Evolutionary conservation across 495 filamentous ascomycete genomes (phyloP), one percentile per base, ranked within the genome.

Genomic region (Daldinia vernicosa): DNA sequence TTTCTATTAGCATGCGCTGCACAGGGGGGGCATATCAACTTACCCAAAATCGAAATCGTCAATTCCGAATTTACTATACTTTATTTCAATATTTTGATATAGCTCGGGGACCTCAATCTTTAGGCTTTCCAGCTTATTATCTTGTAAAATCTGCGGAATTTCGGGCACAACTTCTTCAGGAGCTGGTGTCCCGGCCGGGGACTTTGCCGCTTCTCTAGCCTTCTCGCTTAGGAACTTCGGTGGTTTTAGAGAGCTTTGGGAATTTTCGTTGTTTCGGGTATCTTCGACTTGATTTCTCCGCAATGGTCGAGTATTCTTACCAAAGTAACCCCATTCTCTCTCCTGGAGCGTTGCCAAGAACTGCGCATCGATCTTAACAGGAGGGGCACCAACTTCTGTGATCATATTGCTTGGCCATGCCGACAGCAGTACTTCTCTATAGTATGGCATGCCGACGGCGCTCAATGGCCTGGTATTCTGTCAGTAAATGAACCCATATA

Each of bases 41-140:
- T 80, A 97, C 91, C 89, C 88, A 81, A 99, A 99, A 78, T 99
- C 95, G 77, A 98, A 98, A 79, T 98, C 96, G 74, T 97, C 93
- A 2, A 99, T 93, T 11, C 95, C 95, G 80, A 97, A 98, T 77
- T 92, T 93, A 80, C 95, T 97, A 78, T 97, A 97, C 74, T 97
- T 97, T 78, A 98, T 98, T 78, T 98, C 93, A 4, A 96, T 89
- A 72, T 93, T 94, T 59, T 90, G 88, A 75, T 97, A 99, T 79
- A 93, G 91, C 1, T 90, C 84, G 2, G 95, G 90, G 24, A 95
- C 92, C 58, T 97, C 93, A 75, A 80, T 85, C 81, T 80, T 91
- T 76, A 83, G 85, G 80, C 77, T 89, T 80, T 79, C 90, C 0
- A 85, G 81, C 39, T 88, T 88, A n/a, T 82, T 80, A 45, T 84